Base-by-base conservation (phyloP, 306 rosid genomes). In the Boehmeria nivea region DNA sequence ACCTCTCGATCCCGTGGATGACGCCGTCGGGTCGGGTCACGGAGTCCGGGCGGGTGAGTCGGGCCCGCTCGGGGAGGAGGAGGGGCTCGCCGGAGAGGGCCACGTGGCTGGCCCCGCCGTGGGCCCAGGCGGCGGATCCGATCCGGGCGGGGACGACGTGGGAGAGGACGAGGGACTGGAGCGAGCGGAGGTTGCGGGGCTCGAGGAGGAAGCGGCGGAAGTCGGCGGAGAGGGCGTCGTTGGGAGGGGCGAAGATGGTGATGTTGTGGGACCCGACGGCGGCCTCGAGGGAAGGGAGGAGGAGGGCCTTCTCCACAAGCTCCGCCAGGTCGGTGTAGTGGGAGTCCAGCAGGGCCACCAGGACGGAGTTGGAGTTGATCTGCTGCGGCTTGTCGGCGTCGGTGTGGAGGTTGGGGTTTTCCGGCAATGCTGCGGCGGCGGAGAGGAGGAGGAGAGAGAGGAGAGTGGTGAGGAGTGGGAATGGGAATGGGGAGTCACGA, bases 311-410 rank as follows among this genome's bases (percentile, higher is more conserved):
- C 53, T 86, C 95, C 0, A 86, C 81, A 0, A 86, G 45, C 66
- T 86, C 95, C 0, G 91, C 83, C 0, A 86, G 77, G 9, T 86
- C 95, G 0, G 91, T 83, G 63, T 86, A 86, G 74, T 86, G 90
- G 44, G 95, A 86, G 77, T 86, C 95, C 11, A 86, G 57, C 1
- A 86, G 77, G 7, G 95, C 91, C 0, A 86, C 95, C 6, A 86
- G 72, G 47, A 86, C 79, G 8, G 87, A 82, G 78, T 80, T 88
- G 33, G 96, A 85, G 89, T 72, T 80, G 24, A 79, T 83, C 49
- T 73, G 90, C 48, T 67, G 1, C 25, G 24, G 51, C 51, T 13
- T n/a, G 45, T 16, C 16, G 17, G 17, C 17, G 18, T 7, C 44
- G 44, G 44, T 12, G n/a, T n/a, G n/a, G n/a, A n/a, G n/a, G n/a